phyloP scores from a whole-genome alignment of 768 basidiomycete genomes.

The Macrocybe gigantea region DNA sequence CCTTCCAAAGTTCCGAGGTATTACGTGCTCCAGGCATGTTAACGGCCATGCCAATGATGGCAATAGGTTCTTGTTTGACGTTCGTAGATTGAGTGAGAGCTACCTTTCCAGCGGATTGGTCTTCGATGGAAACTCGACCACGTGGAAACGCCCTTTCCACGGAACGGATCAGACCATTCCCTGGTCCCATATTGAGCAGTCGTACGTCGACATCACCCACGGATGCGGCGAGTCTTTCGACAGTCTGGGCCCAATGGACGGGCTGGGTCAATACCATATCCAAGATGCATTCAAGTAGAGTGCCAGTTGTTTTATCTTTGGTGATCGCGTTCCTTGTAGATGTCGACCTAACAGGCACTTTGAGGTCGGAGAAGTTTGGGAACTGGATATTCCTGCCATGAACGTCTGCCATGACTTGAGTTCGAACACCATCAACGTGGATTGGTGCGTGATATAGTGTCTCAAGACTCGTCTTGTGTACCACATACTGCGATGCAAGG shows the following conservation, averaged over 20 bases:
- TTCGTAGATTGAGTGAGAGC: slow-evolving; percentile 1
- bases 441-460: slow-evolving; percentile 47
- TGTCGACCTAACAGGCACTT: slow-evolving; percentile 42
- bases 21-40: slow-evolving; percentile 50
- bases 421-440: slow-evolving; percentile 24
- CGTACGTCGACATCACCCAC: slow-evolving; percentile 19
- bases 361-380: slow-evolving; percentile 40
- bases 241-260: slow-evolving; percentile 47
- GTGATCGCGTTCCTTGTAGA: slow-evolving; percentile 32
- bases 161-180: slow-evolving; percentile 30
- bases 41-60: slow-evolving; percentile 69
- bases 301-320: slow-evolving; percentile 11
- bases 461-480: slow-evolving; percentile 40
- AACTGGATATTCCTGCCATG: slow-evolving; percentile 39
- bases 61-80: slow-evolving; percentile 46
- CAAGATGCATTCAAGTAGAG: slow-evolving; percentile 37
- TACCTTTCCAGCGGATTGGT: slow-evolving; percentile 13
- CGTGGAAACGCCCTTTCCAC: slow-evolving; percentile 28
- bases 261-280: slow-evolving; percentile 46
- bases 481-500: slow-evolving; percentile 26
- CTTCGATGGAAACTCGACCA: slow-evolving; percentile 10
- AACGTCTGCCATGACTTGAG: slow-evolving; percentile 39
- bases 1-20: slow-evolving; percentile 46
- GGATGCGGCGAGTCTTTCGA: slow-evolving; percentile 19
- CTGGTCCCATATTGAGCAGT: slow-evolving; percentile 47